Base-by-base conservation (phyloP, 2,329 filamentous ascomycete species). In the Verticillium klebahnii region DNA sequence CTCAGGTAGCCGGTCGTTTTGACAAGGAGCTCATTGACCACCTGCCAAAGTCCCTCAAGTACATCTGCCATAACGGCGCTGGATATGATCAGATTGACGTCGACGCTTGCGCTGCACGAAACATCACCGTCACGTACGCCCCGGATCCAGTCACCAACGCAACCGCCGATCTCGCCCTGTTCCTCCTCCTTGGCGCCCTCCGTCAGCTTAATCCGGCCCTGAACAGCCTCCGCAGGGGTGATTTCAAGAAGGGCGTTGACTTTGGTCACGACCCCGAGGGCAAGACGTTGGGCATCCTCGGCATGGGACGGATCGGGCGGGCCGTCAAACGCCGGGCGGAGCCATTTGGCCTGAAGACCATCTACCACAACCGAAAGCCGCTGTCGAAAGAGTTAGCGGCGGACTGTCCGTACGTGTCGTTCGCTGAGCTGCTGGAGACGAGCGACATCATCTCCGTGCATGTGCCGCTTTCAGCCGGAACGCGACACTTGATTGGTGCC, bases 391-490 rank as follows among this genome's bases (percentile, higher is more conserved):
- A 59, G 15, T 52, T 61, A 17, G 50, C 61, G 23, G 50, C 56
- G 6, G 60, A 37, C 9, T 59, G 57, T 14, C 17, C 50, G 3
- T 72, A 86, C 65, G 83, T 86, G 3, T 78, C 76, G 8, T 85
- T 87, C 58, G 82, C 85, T 31, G 78, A 84, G 65, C 70, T 87
- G 57, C 71, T 86, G 9, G 73, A 74, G 61, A 80, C 74, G 2
- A 81, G 81, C 54, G 83, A 87, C 65, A 81, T 86, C 5, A 71
- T 86, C 45, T 82, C 78, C 59, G 69, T 86, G 34, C 83, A 86
- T 64, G 69, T 86, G 25, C 78, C 82, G 3, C 75, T 86, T 12
- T 74, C 82, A 73, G 66, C 71, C 74, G 75, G 74, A 0, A 86
- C 84, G 19, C 76, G 73, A 60, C 82, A 85, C 63, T 80, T 86